Percentiles rank a stretch among this genome's conserved stretches.
Conservation (phyloP, 768 basidiomycete genomes). For the Cyclocybe aegerita region DNA sequence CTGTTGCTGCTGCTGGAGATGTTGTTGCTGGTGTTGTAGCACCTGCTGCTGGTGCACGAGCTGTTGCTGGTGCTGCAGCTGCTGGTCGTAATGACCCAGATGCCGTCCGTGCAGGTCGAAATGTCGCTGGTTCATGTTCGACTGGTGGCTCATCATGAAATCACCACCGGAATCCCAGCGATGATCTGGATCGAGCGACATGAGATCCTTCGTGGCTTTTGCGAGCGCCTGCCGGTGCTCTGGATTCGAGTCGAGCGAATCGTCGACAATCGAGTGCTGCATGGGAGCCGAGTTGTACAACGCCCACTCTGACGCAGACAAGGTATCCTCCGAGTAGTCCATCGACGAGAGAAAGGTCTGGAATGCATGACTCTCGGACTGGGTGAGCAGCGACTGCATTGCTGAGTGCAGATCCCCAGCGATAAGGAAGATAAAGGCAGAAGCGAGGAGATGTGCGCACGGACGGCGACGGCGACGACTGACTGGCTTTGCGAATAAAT, state of each 20-base stretch:
- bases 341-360: constrained; percentile 65
- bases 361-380: constrained; percentile 65
- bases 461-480: background rate
- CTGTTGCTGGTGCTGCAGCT: constrained; percentile 7
- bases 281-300: constrained; percentile 29
- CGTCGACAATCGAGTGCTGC: constrained; percentile 31
- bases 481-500: background rate
- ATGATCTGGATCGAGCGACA: constrained; percentile 57
- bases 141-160: constrained; percentile 17
- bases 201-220: constrained; percentile 82
- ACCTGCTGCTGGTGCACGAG: constrained; percentile 17
- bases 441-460: background rate
- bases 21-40: constrained; percentile 18
- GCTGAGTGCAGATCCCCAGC: constrained; percentile 3
- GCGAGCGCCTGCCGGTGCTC: constrained; percentile 65
- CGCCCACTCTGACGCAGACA: constrained; percentile 48
- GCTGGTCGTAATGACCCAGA: constrained; percentile 6
- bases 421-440: background rate
- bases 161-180: constrained; percentile 30
- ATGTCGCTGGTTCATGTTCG: constrained; percentile 4
- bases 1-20: constrained; percentile 20
- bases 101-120: constrained; percentile 8
- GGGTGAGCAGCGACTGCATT: constrained; percentile 63
- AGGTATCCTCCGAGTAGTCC: constrained; percentile 38
- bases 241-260: constrained; percentile 38